Percentiles rank a stretch among this genome's conserved stretches.
Conservation (phyloP, 805 yeast genomes). For the Saturnispora serradocipensis region DNA sequence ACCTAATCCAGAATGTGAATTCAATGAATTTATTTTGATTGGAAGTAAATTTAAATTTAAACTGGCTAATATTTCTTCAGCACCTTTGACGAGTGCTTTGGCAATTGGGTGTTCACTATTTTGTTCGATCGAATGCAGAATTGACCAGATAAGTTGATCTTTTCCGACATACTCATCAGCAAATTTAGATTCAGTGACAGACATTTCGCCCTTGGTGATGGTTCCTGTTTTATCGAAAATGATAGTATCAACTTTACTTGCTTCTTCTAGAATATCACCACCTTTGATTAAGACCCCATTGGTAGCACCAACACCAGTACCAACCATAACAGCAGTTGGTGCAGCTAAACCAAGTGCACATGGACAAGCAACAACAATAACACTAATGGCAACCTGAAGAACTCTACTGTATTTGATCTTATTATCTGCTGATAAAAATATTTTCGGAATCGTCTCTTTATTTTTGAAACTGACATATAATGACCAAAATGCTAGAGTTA, state of each 20-base stretch:
- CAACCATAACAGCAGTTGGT: slow-evolving; percentile 98
- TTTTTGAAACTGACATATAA: slow-evolving; percentile 23
- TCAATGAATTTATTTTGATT: slow-evolving; percentile 27
- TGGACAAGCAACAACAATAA: slow-evolving; percentile 96
- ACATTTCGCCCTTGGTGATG: slow-evolving; percentile 77
- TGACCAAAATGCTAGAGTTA: slow-evolving; percentile 63
- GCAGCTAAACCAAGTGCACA: slow-evolving; percentile 97
- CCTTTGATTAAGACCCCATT: slow-evolving; percentile 89
- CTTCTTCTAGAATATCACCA: slow-evolving; percentile 76
- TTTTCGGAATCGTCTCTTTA: slow-evolving; percentile 17
- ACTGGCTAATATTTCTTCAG: slow-evolving; percentile 9
- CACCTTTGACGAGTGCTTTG: slow-evolving; percentile 45
- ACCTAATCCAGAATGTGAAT: slow-evolving; percentile 38
- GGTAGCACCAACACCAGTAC: slow-evolving; percentile 91
- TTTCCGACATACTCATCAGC: slow-evolving; percentile 7
- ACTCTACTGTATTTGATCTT: slow-evolving; percentile 20
- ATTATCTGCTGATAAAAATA: slow-evolving; percentile 20
- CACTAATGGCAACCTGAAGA: slow-evolving; percentile 76
- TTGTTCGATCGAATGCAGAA: slow-evolving; percentile 51
- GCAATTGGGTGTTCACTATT: slow-evolving; percentile 88
- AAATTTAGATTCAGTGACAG: slow-evolving; percentile 24
- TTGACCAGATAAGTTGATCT: slow-evolving; percentile 36
- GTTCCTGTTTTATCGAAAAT: slow-evolving; percentile 97
- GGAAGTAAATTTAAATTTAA: background rate
- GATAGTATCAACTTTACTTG: slow-evolving; percentile 53